Conservation (phyloP, 176 grass and related monocot species). For the Pharus latifolius region DNA sequence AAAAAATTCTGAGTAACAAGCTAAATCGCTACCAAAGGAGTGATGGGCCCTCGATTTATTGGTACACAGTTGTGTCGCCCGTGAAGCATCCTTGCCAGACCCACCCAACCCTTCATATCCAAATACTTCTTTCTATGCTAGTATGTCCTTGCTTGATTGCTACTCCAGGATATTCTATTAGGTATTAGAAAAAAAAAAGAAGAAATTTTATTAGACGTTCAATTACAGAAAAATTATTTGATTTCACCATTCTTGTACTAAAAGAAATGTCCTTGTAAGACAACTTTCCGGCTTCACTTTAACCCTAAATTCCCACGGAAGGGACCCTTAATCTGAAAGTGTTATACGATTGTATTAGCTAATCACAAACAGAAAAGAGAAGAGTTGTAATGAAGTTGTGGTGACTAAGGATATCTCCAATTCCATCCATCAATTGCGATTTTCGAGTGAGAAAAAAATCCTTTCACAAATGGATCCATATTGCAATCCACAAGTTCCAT, state of each 20-base stretch:
- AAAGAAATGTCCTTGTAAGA: not conserved
- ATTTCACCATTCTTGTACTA: not conserved
- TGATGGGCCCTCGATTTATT: conserved; percentile 16
- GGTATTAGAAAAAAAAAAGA: not conserved
- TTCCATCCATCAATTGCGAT: too few species aligned
- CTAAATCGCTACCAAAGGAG: conserved; percentile 16
- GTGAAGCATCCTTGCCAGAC: conserved; percentile 17
- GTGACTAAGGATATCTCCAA: not conserved
- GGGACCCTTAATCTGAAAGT: not conserved
- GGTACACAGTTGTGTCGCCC: conserved; percentile 19
- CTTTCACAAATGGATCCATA: too few species aligned
- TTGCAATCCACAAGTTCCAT: too few species aligned
- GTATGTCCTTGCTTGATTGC: conserved; percentile 12
- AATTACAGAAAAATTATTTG: too few species aligned
- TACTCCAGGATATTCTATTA: not conserved
- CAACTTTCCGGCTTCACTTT: not conserved
- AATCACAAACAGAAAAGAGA: not conserved
- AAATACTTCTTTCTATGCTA: conserved; percentile 18
- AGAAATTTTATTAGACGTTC: not conserved
- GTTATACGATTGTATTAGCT: not conserved
- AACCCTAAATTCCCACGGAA: not conserved
- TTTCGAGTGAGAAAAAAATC: too few species aligned
- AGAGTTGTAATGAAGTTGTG: not conserved
- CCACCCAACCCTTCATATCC: not conserved
- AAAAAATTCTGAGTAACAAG: too few species aligned